A percentile compares a stretch with the other conserved stretches of the same genome.
Conservation (phyloP, 2,329 filamentous ascomycete species). For the Blastomyces parvus region DNA sequence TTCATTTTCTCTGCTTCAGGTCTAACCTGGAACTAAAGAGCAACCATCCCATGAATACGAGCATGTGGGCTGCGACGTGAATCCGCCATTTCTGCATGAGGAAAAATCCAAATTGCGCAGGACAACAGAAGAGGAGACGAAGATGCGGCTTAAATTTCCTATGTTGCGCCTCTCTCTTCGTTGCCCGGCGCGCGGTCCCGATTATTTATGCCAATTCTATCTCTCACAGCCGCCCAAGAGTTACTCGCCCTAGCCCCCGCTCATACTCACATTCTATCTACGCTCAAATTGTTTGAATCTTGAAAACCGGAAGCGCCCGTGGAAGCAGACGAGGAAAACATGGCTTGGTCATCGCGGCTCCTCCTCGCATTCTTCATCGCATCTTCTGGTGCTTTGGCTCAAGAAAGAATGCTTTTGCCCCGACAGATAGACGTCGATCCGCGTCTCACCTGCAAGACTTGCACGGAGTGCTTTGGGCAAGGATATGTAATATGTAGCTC, state of each 20-base stretch:
- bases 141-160: not conserved
- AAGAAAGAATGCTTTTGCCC: not conserved
- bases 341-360: not conserved
- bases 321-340: not conserved
- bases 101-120: not conserved
- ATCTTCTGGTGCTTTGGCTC: not conserved
- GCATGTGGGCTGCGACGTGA: not conserved
- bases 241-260: not conserved
- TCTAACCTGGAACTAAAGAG: not conserved
- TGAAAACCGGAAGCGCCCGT: not conserved
- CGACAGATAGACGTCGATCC: slow-evolving; percentile 3
- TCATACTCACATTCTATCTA: not conserved
- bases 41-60: not conserved
- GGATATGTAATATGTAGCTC: slow-evolving; percentile 6
- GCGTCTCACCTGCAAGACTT: slow-evolving; percentile 8
- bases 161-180: not conserved
- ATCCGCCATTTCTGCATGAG: not conserved
- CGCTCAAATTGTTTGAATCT: not conserved
- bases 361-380: not conserved
- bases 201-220: not conserved
- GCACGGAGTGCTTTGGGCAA: slow-evolving; percentile 9
- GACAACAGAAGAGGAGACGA: not conserved
- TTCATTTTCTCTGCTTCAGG: too few species aligned
- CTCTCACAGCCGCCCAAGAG: too few species aligned
- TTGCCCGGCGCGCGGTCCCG: not conserved